Evolutionary conservation across 371 early-diverging fungal species (phyloP), one percentile per base, ranked within the genome.

Genomic region (Haplosporangium sp.): DNA sequence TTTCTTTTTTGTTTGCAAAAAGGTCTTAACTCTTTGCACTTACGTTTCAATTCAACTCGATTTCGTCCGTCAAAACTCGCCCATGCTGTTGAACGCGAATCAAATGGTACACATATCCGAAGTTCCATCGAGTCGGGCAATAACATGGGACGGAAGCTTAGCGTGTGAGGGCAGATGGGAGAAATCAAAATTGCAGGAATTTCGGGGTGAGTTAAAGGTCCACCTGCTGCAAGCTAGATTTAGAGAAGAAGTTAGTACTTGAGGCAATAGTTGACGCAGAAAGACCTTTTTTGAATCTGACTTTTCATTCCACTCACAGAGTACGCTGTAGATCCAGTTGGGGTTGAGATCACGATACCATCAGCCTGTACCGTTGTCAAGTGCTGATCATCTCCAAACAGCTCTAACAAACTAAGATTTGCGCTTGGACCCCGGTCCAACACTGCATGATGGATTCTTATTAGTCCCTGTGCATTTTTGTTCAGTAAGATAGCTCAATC

Each of bases 281-380:
- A 27, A 27, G 27, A 27, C 27, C 27, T 27, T 27, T 27, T 1
- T 27, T 27, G 27, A 27, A 27, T 27, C 27, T 27, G 27, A 27
- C 27, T 27, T 27, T 27, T 27, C 27, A n/a, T 2, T 38, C 19
- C 19, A 58, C 87, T 88, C 82, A 93, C 89, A 35, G 95, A 94
- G 78, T 98, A 98, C 0, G 98, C 98, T 0, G 98, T 98, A 0
- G 96, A 95, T 11, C 98, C 98, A 0, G 98, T 98, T 0, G 98
- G 96, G 1, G 98, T 97, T 0, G 96, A 91, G 60, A 98, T 86
- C 55, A 94, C 92, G 61, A 98, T 82, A 0, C 98, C 98, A 74
- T 98, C 98, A 0, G 96, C 96, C 76, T 94, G 94, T 0, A 94
- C 90, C 4, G 92, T 93, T 1, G 96, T 96, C 68, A 96, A 83